These are phyloP conservation scores for Verbena officinalis DNA, from an alignment of 257 asterid species.

Conservation along the genomic window DNA sequence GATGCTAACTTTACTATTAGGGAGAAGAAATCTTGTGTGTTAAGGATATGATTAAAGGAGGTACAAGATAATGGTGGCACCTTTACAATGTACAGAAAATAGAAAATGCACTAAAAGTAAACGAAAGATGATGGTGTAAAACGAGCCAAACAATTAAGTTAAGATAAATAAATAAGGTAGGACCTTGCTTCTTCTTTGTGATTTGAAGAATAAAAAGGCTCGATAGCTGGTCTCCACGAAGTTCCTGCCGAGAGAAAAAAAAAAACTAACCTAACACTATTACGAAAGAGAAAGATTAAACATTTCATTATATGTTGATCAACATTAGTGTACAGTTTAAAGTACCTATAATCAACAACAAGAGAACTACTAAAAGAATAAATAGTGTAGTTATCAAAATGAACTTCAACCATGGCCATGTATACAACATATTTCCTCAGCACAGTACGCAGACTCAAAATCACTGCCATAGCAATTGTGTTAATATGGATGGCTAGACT, in stretches of 20 bases:
- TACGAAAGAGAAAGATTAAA: conserved; percentile 1
- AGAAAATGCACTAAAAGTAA: not conserved
- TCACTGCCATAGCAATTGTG: not conserved
- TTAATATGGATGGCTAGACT: conserved; percentile 9
- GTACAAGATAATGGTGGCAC: not conserved
- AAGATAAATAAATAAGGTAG: conserved; percentile 19
- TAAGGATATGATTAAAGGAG: conserved; percentile 1
- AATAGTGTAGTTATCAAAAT: not conserved
- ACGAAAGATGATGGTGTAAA: conserved; percentile 13
- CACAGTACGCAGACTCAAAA: not conserved
- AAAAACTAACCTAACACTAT: not conserved
- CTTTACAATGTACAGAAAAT: not conserved
- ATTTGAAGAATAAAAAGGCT: not conserved
- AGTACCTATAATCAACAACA: not conserved
- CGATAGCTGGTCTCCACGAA: not conserved
- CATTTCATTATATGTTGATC: conserved; percentile 26
- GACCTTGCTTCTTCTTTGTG: not conserved
- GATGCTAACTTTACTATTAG: conserved; percentile 1
- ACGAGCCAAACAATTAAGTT: not conserved
- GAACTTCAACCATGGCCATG: conserved; percentile 1
- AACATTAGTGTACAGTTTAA: conserved; percentile 7
- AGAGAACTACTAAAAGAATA: conserved; percentile 2
- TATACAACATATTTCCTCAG: conserved; percentile 4
- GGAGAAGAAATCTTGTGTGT: not conserved
- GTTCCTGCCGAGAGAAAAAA: not conserved